phyloP scores from a whole-genome alignment of 345 rosid genomes.

The Gossypium thurberi region DNA sequence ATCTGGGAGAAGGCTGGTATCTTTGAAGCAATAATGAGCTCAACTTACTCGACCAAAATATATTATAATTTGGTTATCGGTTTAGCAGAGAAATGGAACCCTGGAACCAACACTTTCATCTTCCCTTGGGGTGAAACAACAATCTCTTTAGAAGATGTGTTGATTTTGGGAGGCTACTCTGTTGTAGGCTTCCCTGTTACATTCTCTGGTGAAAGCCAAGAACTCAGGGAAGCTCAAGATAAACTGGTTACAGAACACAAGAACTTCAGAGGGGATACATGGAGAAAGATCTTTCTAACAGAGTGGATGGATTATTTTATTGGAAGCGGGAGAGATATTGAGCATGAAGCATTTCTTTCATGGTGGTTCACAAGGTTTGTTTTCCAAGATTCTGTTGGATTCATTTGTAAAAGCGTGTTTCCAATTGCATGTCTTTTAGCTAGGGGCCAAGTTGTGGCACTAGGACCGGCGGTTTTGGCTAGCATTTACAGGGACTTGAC shows the following conservation, averaged over 20 bases:
- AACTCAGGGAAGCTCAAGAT: slow-evolving; percentile 8
- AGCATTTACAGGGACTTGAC: slow-evolving; percentile 14
- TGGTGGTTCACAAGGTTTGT: slow-evolving; percentile 49
- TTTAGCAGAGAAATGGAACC: slow-evolving; percentile 43
- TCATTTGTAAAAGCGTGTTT: slow-evolving; percentile 18
- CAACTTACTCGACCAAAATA: slow-evolving; percentile 18
- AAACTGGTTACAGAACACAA: neutral
- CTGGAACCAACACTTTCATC: slow-evolving; percentile 41
- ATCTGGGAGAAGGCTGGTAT: slow-evolving; percentile 45
- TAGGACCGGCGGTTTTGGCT: slow-evolving; percentile 56
- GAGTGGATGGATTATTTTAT: slow-evolving; percentile 36
- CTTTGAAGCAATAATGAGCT: slow-evolving; percentile 35
- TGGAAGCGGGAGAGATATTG: slow-evolving; percentile 38
- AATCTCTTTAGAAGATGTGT: slow-evolving; percentile 40
- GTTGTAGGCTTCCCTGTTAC: slow-evolving; percentile 39
- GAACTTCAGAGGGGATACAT: slow-evolving; percentile 4
- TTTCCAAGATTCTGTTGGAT: slow-evolving; percentile 8
- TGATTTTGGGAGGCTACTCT: slow-evolving; percentile 38
- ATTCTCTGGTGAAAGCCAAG: neutral
- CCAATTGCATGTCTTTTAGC: slow-evolving; percentile 43
- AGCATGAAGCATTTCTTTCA: slow-evolving; percentile 55
- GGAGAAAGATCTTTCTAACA: slow-evolving; percentile 18
- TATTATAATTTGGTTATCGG: slow-evolving; percentile 22
- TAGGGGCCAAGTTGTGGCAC: slow-evolving; percentile 36
- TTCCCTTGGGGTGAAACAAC: slow-evolving; percentile 58